phyloP scores from a whole-genome alignment of 768 basidiomycete species.

The Candolleomyces aberdarensis region DNA sequence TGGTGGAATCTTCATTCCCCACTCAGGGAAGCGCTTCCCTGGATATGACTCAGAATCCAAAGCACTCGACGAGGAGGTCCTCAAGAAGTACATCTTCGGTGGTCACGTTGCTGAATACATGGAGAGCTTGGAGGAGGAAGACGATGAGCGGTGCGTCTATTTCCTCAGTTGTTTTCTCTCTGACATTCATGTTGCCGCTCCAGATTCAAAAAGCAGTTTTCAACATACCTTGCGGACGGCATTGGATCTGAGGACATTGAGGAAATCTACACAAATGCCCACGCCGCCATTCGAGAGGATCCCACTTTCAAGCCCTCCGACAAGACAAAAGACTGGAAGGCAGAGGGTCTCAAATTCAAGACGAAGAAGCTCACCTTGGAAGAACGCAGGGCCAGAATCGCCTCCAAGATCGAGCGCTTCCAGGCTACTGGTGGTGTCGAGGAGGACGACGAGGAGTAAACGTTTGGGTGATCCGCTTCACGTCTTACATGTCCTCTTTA shows the following conservation, averaged over 20 bases:
- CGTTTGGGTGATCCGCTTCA: constrained; percentile 13
- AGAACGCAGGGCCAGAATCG: constrained; percentile 77
- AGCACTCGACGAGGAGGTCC: constrained; percentile 86
- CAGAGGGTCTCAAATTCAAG: constrained; percentile 75
- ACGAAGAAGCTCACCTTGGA: constrained; percentile 65
- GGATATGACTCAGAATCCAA: constrained; percentile 94
- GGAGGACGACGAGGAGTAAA: constrained; percentile 67
- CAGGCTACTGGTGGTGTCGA: constrained; percentile 59
- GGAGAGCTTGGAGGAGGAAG: constrained; percentile 99
- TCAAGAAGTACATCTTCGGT: constrained; percentile 97
- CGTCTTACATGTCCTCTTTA: not conserved
- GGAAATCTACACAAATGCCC: constrained; percentile 90
- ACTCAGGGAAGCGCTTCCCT: constrained; percentile 97
- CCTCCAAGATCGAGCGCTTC: constrained; percentile 89
- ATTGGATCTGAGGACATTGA: constrained; percentile 96
- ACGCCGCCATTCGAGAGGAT: constrained; percentile 94
- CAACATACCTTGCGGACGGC: constrained; percentile 92
- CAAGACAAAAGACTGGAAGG: constrained; percentile 89
- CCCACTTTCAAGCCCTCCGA: constrained; percentile 87
- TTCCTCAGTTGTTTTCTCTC: constrained; percentile 8
- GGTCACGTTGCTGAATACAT: constrained; percentile 99
- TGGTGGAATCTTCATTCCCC: constrained; percentile 96
- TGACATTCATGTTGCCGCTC: not conserved
- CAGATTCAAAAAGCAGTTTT: constrained; percentile 97
- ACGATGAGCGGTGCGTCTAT: constrained; percentile 80